These are phyloP conservation scores for Canavalia gladiata DNA, from an alignment of 306 rosid species.

Conservation along the genomic window DNA sequence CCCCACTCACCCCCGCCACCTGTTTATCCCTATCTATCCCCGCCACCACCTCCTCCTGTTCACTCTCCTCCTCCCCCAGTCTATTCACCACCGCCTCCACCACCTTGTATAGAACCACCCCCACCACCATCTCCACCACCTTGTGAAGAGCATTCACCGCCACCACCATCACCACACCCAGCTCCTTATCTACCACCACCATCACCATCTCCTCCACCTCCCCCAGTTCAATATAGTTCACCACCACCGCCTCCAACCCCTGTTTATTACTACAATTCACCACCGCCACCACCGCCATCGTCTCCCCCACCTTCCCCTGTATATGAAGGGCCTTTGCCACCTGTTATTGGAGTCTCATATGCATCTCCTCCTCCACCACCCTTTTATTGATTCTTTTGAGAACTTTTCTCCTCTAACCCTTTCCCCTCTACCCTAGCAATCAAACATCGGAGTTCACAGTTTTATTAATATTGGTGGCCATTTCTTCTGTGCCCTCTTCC, in stretches of 20 bases:
- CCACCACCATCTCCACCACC: slow-evolving; percentile 74
- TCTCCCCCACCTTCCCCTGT: slow-evolving; percentile 86
- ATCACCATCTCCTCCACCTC: slow-evolving; percentile 64
- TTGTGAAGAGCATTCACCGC: slow-evolving; percentile 65
- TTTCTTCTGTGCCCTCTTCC: slow-evolving; percentile 56
- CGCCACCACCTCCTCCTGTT: slow-evolving; percentile 82
- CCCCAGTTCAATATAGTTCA: slow-evolving; percentile 37
- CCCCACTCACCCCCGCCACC: slow-evolving; percentile 75
- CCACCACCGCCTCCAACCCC: slow-evolving; percentile 53
- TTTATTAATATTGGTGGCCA: slow-evolving; percentile 43
- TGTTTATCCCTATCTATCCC: slow-evolving; percentile 61
- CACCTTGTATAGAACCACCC: slow-evolving; percentile 66
- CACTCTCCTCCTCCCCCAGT: slow-evolving; percentile 70
- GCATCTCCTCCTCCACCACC: slow-evolving; percentile 99
- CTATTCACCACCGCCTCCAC: slow-evolving; percentile 63
- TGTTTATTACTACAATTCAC: slow-evolving; percentile 41
- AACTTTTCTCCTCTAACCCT: slow-evolving; percentile 77
- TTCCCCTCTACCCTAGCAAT: slow-evolving; percentile 51
- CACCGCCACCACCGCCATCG: slow-evolving; percentile 48
- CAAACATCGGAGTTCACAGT: slow-evolving; percentile 31
- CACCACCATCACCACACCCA: slow-evolving; percentile 60
- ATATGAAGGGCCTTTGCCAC: slow-evolving; percentile 97
- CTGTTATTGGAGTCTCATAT: slow-evolving; percentile 78
- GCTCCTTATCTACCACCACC: slow-evolving; percentile 62
- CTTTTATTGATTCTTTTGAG: slow-evolving; percentile 95